Percentiles rank a stretch among this genome's conserved stretches.
phyloP scores from a whole-genome alignment of 305 asterid genomes.

The Rubia tinctorum region DNA sequence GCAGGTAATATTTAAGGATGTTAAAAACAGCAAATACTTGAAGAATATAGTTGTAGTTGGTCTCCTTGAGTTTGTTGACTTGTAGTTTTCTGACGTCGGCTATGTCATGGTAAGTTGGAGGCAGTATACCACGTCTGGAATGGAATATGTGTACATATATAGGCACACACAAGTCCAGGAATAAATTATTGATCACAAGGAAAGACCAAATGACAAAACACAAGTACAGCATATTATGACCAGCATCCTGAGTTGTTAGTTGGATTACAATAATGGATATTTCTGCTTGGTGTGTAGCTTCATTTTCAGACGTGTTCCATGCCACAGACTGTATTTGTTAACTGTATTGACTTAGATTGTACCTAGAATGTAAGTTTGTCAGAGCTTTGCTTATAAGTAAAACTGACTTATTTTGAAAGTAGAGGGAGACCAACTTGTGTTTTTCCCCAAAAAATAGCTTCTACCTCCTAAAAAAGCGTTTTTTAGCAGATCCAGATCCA shows the following conservation, averaged over 20 bases:
- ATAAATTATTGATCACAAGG: slow-evolving; percentile 18
- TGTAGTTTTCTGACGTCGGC: slow-evolving; percentile 26
- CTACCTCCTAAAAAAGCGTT: no score
- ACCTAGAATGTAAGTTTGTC: slow-evolving; percentile 3
- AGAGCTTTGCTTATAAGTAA: no score
- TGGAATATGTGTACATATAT: slow-evolving; percentile 10
- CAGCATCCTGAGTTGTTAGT: slow-evolving; percentile 19
- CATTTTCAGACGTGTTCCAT: slow-evolving; percentile 26
- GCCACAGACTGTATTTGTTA: slow-evolving; percentile 11
- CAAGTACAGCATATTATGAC: slow-evolving; percentile 1
- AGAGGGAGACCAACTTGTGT: no score
- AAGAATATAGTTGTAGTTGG: no score
- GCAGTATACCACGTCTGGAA: slow-evolving; percentile 58
- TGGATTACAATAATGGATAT: slow-evolving; percentile 20
- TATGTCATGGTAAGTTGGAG: slow-evolving; percentile 30
- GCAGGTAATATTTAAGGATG: not conserved
- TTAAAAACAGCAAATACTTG: not conserved
- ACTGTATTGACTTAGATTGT: not conserved
- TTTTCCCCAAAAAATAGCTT: no score
- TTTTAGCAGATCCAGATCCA: no score
- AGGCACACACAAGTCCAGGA: slow-evolving; percentile 16
- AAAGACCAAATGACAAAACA: not conserved
- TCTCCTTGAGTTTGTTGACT: slow-evolving; percentile 31
- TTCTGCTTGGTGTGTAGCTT: slow-evolving; percentile 21
- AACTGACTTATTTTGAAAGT: no score